Evolutionary conservation across 805 yeast genomes (phyloP), one percentile per base, ranked within the genome.

Genomic region (Wickerhamomyces subpelliculosus): DNA sequence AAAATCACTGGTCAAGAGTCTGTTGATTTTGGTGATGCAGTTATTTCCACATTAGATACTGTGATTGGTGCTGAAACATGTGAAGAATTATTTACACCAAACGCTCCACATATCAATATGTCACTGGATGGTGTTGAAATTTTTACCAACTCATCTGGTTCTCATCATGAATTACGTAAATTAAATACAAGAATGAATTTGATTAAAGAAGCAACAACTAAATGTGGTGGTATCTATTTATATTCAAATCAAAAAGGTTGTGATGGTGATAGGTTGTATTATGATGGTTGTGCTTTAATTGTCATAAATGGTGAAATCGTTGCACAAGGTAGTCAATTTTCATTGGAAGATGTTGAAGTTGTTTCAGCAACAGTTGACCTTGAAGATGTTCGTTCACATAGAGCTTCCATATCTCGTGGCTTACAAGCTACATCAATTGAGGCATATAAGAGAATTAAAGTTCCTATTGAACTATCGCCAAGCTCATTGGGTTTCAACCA

Each of bases 51-150:
- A 1, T 57, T 77, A 41, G 97, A 89, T 52, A 87, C 97, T 0
- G 80, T 83, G 32, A 70, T 93, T 39, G 99, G 99, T n/a, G 86
- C 90, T 32, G 99, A 93, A 61, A 94, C 99, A 0, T 93, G 99
- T 60, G 99, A 93, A 59, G 99, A 93, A 61, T 68, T 93, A 40
- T 93, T 93, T 61, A 93, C 99, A 0, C 98, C 99, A 1, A 82
- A 86, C 47, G 80, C 96, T 4, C 98, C 99, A 4, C 96, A 90
- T 60, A 84, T 93, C 39, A 77, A 78, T 16, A 80, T 90, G 86
- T 75, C 96, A 0, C 65, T 93, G 25, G 97, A 88, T 59, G 99
- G 99, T 31, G 95, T 90, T n/a, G 99, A 93, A 61, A 89, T 93
- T 52, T 72, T 93, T 55, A 88, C 97, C 31, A 93, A 93, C 57